phyloP scores from a whole-genome alignment of 1,284 basidiomycete species.

The Apiotrichum veenhuisii region DNA sequence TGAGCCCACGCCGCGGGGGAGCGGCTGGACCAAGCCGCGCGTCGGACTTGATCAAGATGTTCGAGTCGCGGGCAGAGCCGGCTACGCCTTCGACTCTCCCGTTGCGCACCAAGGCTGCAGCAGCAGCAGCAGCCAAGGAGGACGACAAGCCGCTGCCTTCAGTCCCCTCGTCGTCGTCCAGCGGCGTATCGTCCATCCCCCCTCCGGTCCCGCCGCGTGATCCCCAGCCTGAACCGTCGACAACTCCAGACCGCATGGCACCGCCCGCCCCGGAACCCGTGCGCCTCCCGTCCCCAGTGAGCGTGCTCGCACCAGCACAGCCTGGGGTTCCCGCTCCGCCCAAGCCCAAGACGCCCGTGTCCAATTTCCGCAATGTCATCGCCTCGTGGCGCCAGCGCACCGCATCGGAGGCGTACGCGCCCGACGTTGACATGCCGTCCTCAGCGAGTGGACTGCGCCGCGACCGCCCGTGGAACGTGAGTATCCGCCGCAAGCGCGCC shows the following conservation, averaged over 20 bases:
- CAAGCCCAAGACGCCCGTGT: constrained; percentile 33
- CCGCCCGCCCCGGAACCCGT: neutral
- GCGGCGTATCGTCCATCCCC: neutral
- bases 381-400: constrained; percentile 58
- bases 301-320: neutral
- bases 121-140: neutral
- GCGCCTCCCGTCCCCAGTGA: constrained; percentile 10
- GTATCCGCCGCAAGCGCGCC: constrained; percentile 59
- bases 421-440: constrained; percentile 53
- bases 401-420: neutral
- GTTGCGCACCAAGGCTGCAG: neutral
- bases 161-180: neutral
- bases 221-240: neutral
- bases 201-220: neutral
- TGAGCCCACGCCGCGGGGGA: neutral
- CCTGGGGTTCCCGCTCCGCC: constrained; percentile 8
- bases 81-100: neutral
- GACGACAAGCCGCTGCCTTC: constrained; percentile 1
- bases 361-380: constrained; percentile 68
- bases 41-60: constrained; percentile 9
- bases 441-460: constrained; percentile 47
- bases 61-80: constrained; percentile 3
- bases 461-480: constrained; percentile 56
- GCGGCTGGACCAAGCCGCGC: neutral
- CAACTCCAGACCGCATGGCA: neutral